Conservation (phyloP, 2,329 filamentous ascomycete genomes). For the Alternaria sp. region DNA sequence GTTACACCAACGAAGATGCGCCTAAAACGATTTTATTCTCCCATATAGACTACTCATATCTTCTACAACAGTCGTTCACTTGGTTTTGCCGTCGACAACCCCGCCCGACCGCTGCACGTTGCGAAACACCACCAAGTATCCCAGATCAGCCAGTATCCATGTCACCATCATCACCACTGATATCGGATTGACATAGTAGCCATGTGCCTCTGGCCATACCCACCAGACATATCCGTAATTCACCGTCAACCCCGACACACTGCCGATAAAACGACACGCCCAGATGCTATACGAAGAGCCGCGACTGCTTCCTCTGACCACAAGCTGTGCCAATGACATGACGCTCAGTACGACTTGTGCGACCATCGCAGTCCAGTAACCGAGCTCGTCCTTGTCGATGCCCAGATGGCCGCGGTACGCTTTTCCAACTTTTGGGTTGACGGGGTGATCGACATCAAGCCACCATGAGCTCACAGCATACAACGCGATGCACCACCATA, state of each 20-base stretch:
- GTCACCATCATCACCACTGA: slow-evolving; percentile 53
- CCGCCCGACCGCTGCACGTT: slow-evolving; percentile 8
- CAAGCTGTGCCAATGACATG: slow-evolving; percentile 53
- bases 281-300: slow-evolving; percentile 73
- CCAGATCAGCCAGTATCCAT: slow-evolving; percentile 52
- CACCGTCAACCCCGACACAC: slow-evolving; percentile 67
- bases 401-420: slow-evolving; percentile 41
- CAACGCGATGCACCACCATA: slow-evolving; percentile 49
- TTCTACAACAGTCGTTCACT: background rate
- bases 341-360: slow-evolving; percentile 53
- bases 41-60: no score
- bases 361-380: slow-evolving; percentile 57
- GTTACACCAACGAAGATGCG: background rate
- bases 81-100: background rate
- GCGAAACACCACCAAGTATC: slow-evolving; percentile 54
- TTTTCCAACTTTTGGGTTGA: slow-evolving; percentile 54
- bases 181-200: slow-evolving; percentile 54
- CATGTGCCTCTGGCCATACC: slow-evolving; percentile 58
- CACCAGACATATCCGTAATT: slow-evolving; percentile 61
- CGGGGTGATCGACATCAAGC: slow-evolving; percentile 52
- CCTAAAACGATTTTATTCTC: no score
- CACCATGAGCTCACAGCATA: slow-evolving; percentile 57
- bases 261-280: slow-evolving; percentile 79
- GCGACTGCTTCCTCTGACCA: slow-evolving; percentile 56
- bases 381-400: slow-evolving; percentile 59